Evolutionary conservation across 129 eudicot species (phyloP).

Genomic region (Pittosporum tobira): DNA sequence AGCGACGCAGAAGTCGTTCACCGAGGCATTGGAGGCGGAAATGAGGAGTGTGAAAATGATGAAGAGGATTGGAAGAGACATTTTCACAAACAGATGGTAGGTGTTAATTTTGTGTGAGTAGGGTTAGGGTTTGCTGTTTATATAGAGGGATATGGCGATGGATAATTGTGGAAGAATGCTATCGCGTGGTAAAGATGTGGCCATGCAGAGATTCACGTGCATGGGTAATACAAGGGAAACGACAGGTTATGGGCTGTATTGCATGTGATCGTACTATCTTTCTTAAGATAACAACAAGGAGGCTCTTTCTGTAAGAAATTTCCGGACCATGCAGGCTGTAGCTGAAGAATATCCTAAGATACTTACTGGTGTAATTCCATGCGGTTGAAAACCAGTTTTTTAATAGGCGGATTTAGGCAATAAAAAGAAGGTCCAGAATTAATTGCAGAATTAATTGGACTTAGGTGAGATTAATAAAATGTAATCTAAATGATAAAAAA

Average conservation of each 20-base stretch:
- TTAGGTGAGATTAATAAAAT: too few species aligned
- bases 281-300: conserved; percentile 16
- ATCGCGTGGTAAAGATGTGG: conserved; percentile 20
- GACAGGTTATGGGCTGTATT: conserved; percentile 29
- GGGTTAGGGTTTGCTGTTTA: conserved; percentile 21
- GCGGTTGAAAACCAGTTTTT: too few species aligned
- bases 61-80: conserved; percentile 24
- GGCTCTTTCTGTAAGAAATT: conserved; percentile 7
- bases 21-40: conserved; percentile 39
- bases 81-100: conserved; percentile 3
- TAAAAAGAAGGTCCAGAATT: too few species aligned
- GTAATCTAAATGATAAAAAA: too few species aligned
- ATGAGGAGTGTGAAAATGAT: conserved; percentile 31
- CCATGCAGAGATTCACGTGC: conserved; percentile 37
- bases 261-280: conserved; percentile 28
- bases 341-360: neutral
- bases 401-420: too few species aligned
- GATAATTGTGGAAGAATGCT: conserved; percentile 8
- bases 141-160: conserved; percentile 24
- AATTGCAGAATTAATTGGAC: too few species aligned
- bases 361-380: too few species aligned
- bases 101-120: neutral
- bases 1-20: conserved; percentile 69
- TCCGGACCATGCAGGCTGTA: too few species aligned
- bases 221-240: conserved; percentile 15